phyloP scores from a whole-genome alignment of 345 rosid genomes.

The Cardamine occulta region DNA sequence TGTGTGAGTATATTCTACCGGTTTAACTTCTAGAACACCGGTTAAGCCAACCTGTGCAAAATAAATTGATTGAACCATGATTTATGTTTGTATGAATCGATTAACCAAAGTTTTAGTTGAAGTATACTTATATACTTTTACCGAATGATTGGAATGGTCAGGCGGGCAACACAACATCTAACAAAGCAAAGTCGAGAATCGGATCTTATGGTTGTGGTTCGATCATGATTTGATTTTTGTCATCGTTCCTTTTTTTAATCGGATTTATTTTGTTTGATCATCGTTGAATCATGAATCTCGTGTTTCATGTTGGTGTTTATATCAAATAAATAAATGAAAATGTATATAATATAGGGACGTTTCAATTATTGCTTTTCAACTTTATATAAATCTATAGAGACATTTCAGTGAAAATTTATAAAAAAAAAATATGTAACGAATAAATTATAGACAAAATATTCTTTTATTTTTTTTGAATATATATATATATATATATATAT shows the following conservation, averaged over 20 bases:
- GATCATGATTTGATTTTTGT: neutral
- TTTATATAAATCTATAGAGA: no score
- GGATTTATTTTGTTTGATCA: neutral
- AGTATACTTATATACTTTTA: neutral
- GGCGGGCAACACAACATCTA: neutral
- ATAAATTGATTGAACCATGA: neutral
- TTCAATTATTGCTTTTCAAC: no score
- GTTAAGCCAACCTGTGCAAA: conserved; percentile 52
- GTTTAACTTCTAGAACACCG: conserved; percentile 57
- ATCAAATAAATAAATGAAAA: no score
- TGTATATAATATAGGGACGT: no score
- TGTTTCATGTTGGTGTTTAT: neutral
- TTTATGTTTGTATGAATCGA: neutral
- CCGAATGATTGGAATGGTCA: neutral
- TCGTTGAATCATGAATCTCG: neutral
- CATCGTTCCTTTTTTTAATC: neutral
- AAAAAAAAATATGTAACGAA: no score
- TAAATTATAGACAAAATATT: no score
- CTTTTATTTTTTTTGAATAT: no score
- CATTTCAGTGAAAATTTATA: no score
- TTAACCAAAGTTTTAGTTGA: neutral
- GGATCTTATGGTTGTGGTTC: neutral
- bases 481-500: no score
- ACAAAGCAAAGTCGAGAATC: neutral
- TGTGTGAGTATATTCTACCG: conserved; percentile 39